Base-by-base conservation (phyloP, 2,329 filamentous ascomycete genomes). In the Pseudophaeomoniella oleicola region DNA sequence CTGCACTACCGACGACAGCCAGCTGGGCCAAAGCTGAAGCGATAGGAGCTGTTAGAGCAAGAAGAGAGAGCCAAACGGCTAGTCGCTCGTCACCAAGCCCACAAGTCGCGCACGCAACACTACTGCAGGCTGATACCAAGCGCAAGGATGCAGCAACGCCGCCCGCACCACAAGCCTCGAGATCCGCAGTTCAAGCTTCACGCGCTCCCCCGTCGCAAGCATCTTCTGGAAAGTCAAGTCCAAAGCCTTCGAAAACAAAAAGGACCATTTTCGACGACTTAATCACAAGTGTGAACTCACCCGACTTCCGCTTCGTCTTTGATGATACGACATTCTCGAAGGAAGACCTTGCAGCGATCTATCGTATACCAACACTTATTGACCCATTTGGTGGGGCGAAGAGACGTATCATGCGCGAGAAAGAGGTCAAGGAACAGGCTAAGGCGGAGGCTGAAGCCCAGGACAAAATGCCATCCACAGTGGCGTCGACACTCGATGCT, bases 1-100 rank as follows among this genome's bases (percentile, higher is more conserved):
- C 90, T 29, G 90, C 86, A n/a, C 65, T 98, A 30, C 92, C 90
- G 2, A 85, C 87, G 2, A 86, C 87, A 3, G 90, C 88, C 3
- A 94, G 80, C 52, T 98, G 90, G 90, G 90, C 88, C 14, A 78
- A 72, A 44, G 76, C 63, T 53, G 72, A 78, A 51, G 66, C 77
- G 39, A 52, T 74, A 65, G 57, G 72, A 69, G 44, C 70, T 68
- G 40, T 84, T 72, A 58, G 76, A 76, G 50, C 74, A 72, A 47
- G 82, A 74, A 41, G 62, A 19, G 48, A 59, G n/a, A 94, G 86
- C 50, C 75, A 86, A 46, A 80, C 83, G 19, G 87, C 83, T 1
- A 92, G 81, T 50, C 78, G 75, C 44, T 81, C 83, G 14, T 77
- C 83, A 16, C 79, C 85, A 2, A 94, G 87, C 53, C 87, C 88